Base-by-base conservation (phyloP, 1,139 yeast genomes). In the Lodderomyces margitis region DNA sequence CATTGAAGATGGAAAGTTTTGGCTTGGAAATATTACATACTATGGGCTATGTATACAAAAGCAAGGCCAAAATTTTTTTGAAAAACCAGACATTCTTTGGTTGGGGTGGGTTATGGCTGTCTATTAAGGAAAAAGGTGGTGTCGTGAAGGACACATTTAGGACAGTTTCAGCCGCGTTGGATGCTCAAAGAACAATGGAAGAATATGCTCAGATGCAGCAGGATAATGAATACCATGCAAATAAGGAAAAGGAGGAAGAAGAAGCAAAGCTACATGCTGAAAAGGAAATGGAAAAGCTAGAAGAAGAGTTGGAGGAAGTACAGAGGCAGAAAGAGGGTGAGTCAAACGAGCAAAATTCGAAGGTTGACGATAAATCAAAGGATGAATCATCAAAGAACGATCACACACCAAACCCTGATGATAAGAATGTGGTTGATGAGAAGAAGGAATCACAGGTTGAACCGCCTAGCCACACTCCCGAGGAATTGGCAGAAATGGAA, bases 21-120 rank as follows among this genome's bases (percentile, higher is more conserved):
- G 98, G 98, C 7, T 68, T 89, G 40, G 96, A 91, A 58, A 83
- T 91, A 37, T 74, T 92, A 44, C 97, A 91, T 57, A 77, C 96
- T 1, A 80, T 91, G 44, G 98, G 98, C 14, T 69, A 75, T 31
- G 80, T 87, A 7, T 91, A 91, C 61, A 72, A 74, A 50, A 74
- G 84, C 51, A 88, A 88, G 56, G 78, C 89, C 24, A 74, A 66
- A 52, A 78, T 76, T 19, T 74, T 76, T 47, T 58, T 78, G 44
- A 77, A 76, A 52, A 74, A 75, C 39, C 95, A 87, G 55, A 82
- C 83, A 45, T 79, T 86, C 48, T 72, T 87, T 51, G 94, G 95
- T 1, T 72, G 89, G 56, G 86, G 94, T 6, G 96, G 98, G 3
- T 74, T 92, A 53, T 85, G 91, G 70, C 80, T 86, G 57, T 78